Evolutionary conservation across 2,329 filamentous ascomycete genomes (phyloP), one percentile per base, ranked within the genome.

Genomic region (Colletotrichum phormii): DNA sequence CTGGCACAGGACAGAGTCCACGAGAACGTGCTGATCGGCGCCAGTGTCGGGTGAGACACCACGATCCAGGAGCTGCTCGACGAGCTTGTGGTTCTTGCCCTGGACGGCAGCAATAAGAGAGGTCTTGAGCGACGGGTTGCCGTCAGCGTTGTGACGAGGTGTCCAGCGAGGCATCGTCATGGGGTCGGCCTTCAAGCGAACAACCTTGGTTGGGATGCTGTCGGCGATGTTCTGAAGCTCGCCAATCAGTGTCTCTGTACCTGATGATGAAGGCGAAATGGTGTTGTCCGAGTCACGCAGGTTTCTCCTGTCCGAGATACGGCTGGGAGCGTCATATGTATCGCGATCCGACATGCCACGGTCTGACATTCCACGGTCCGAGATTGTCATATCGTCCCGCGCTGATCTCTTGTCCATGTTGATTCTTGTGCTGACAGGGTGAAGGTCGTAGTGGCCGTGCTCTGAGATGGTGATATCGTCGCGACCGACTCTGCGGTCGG

Each of bases 61-160:
- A 6, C 87, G 86, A 75, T 91, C 88, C 4, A 91, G 83, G 7
- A 91, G 82, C 77, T 90, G 87, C 79, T 89, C 86, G 1, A 90
- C 80, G 46, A 89, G 79, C 76, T 87, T 87, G 77, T 89, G 87
- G 75, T 91, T 90, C 76, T 84, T 86, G 46, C 84, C 83, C n/a
- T 88, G 86, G 13, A 92, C 84, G 4, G 90, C 89, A 7, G 86
- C 84, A 2, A 88, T 77, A 0, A 92, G 82, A 3, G 88, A 85
- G 2, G 83, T 79, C 76, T 82, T 86, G 75, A 88, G 80, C 0
- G 83, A 79, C 0, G 83, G 82, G 37, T 87, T 85, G 4, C 82
- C 79, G 6, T 84, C 85, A 0, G 79, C 78, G 2, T 79, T 83
- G 75, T 84, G 85, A 60, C 87, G 84, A 2, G 89, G 86, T 51